Conservation (phyloP, 2,329 filamentous ascomycete genomes). For the Parafenestella ontariensis region DNA sequence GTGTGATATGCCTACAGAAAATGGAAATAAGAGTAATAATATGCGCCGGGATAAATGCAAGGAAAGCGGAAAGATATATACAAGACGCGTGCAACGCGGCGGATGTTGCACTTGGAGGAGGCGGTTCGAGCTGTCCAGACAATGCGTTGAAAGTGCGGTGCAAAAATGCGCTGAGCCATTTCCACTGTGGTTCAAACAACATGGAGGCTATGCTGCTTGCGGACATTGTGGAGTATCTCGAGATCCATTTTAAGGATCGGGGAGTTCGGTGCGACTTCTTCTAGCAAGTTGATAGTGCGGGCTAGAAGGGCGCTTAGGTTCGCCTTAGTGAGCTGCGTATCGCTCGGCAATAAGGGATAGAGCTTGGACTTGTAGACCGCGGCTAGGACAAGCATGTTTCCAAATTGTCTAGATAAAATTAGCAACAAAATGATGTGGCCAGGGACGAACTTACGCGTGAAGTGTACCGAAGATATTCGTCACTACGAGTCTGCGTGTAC, state of each 20-base stretch:
- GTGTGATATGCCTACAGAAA: slow-evolving; percentile 14
- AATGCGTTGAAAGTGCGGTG: neutral
- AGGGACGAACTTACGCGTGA: slow-evolving; percentile 58
- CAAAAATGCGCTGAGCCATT: neutral
- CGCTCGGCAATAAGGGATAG: slow-evolving; percentile 38
- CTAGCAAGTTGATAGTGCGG: slow-evolving; percentile 76
- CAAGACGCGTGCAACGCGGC: slow-evolving; percentile 8
- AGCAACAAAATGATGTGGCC: slow-evolving; percentile 1
- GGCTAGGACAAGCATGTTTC: slow-evolving; percentile 89
- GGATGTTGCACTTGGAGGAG: neutral
- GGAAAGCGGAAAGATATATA: slow-evolving; percentile 12
- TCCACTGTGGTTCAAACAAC: neutral
- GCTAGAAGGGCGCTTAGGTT: slow-evolving; percentile 36
- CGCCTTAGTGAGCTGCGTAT: slow-evolving; percentile 32
- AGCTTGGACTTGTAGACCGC: slow-evolving; percentile 73
- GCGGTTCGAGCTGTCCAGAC: neutral
- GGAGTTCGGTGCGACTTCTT: slow-evolving; percentile 72
- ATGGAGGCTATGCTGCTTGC: slow-evolving; percentile 25
- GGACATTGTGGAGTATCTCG: slow-evolving; percentile 68
- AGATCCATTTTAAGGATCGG: slow-evolving; percentile 78
- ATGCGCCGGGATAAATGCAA: slow-evolving; percentile 22
- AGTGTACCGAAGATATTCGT: slow-evolving; percentile 97
- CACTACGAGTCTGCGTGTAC: slow-evolving; percentile 74
- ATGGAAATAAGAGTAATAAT: slow-evolving; percentile 9
- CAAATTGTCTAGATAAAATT: slow-evolving; percentile 77